phyloP scores from a whole-genome alignment of 306 rosid genomes.

The Benincasa hispida region DNA sequence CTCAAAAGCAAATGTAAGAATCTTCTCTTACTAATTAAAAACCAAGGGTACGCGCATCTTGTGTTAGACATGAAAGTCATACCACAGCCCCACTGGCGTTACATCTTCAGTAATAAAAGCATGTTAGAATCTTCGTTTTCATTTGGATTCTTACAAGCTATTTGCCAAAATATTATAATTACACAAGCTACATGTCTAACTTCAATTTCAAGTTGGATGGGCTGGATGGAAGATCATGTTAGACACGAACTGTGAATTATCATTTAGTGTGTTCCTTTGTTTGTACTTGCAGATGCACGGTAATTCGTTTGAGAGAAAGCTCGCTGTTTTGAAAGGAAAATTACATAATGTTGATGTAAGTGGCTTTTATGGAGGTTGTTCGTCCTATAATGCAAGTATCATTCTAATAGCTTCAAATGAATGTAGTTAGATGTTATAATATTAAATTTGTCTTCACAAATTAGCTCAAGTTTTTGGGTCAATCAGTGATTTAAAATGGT shows the following conservation, averaged over 20 bases:
- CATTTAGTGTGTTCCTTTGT: not conserved
- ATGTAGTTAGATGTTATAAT: too few species aligned
- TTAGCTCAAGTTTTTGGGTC: too few species aligned
- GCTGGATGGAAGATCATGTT: not conserved
- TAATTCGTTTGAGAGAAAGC: conserved; percentile 91
- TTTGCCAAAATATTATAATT: not conserved
- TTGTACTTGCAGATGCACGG: conserved; percentile 58
- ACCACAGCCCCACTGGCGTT: not conserved
- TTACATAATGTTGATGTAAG: conserved; percentile 46
- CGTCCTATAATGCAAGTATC: not conserved
- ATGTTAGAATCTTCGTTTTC: not conserved
- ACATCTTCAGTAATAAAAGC: not conserved
- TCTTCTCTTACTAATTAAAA: not conserved
- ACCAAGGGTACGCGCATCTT: not conserved
- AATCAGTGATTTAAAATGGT: too few species aligned
- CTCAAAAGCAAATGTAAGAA: conserved; percentile 66
- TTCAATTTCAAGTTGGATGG: not conserved
- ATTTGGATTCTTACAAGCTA: not conserved
- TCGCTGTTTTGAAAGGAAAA: conserved; percentile 67
- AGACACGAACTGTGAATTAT: not conserved
- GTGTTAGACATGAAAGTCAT: not conserved
- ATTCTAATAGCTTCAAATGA: not conserved
- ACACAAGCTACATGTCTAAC: not conserved
- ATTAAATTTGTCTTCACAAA: too few species aligned
- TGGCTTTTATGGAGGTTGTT: conserved; percentile 2